Conservation (phyloP, 169 alveolate species). For the Cryptosporidium ubiquitum region DNA sequence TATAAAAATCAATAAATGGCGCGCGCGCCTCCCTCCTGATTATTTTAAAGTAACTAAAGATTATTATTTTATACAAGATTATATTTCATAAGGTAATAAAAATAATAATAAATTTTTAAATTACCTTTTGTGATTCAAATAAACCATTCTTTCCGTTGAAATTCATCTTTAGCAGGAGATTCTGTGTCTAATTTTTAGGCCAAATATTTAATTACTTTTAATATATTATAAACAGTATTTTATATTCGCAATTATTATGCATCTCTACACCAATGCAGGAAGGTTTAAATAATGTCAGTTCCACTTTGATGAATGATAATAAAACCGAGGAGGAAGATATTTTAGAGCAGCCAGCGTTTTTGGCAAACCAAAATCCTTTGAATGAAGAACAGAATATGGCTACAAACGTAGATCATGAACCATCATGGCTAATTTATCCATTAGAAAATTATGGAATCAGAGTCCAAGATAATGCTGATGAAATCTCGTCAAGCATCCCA, state of each 20-base stretch:
- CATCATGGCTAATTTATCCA: slow-evolving; percentile 67
- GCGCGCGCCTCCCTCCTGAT: neutral
- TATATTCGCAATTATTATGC: neutral
- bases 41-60: neutral
- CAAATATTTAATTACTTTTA: neutral
- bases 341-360: slow-evolving; percentile 12
- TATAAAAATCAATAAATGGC: neutral
- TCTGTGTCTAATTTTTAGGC: neutral
- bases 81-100: neutral
- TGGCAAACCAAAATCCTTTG: neutral
- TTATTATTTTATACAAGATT: too few relatives aligned
- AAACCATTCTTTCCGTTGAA: neutral
- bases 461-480: slow-evolving; percentile 37
- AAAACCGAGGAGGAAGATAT: neutral
- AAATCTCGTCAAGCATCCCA: neutral
- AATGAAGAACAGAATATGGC: slow-evolving; percentile 7
- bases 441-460: slow-evolving; percentile 65
- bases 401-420: slow-evolving; percentile 54
- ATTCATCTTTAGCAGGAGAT: neutral
- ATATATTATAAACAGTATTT: neutral
- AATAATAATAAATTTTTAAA: too few relatives aligned
- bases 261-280: slow-evolving; percentile 4
- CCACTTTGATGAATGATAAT: neutral
- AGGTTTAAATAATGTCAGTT: neutral
- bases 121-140: too few relatives aligned